Evolutionary conservation across 768 basidiomycete species (phyloP).

Genomic region (Trichaptum fuscoviolaceum): DNA sequence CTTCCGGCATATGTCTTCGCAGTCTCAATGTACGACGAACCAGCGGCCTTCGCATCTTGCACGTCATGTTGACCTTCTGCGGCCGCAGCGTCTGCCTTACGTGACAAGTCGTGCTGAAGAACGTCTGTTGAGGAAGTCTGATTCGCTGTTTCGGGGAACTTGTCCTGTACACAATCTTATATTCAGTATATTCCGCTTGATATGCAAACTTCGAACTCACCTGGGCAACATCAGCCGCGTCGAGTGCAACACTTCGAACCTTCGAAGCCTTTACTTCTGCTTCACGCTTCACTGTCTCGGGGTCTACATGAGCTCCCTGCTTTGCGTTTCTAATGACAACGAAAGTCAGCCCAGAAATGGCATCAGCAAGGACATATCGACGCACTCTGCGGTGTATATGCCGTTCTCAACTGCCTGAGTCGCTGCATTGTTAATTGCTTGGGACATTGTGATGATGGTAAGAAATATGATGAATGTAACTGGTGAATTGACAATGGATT

Average conservation of each 20-base stretch:
- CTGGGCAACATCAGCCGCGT: constrained; percentile 50
- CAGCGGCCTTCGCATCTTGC: constrained; percentile 38
- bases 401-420: neutral
- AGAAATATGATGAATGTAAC: neutral
- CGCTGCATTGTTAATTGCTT: constrained; percentile 1
- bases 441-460: neutral
- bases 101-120: constrained; percentile 29
- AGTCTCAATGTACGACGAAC: constrained; percentile 48
- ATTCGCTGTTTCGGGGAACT: neutral
- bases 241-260: constrained; percentile 39
- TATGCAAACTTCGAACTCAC: constrained; percentile 25
- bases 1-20: constrained; percentile 43
- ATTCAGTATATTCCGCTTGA: neutral
- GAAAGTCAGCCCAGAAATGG: constrained; percentile 6
- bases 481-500: neutral
- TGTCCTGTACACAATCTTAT: constrained; percentile 1
- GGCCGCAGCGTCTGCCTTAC: constrained; percentile 48
- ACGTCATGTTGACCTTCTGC: constrained; percentile 50
- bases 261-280: constrained; percentile 43
- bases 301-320: neutral
- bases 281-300: constrained; percentile 20
- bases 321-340: constrained; percentile 21
- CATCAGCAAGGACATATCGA: neutral
- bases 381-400: constrained; percentile 4
- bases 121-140: constrained; percentile 30